Evolutionary conservation across 108 stramenopile genomes (phyloP), one percentile per base, ranked within the genome.

Genomic region (Ochromonas danica): DNA sequence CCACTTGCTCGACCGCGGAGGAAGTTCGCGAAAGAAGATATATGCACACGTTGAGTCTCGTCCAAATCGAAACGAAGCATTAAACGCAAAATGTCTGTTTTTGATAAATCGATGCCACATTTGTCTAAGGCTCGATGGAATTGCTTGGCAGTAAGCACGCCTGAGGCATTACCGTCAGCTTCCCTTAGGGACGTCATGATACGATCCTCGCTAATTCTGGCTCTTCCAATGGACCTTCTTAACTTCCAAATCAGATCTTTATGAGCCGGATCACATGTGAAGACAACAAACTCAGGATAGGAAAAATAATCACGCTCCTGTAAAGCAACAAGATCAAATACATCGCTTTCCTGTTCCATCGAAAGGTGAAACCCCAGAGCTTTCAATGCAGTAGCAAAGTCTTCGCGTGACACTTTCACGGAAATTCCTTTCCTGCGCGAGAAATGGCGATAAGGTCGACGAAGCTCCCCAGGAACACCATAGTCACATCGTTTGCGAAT

Each of bases 61-160:
- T 75, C 72, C 43, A 27, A 6, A 75, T 75, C 72, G 38, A 75
- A 75, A 6, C 72, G 72, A 3, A 75, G n/a, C 72, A 75, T 27
- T 25, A 75, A 33, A 14, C 72, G 72, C 36, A 42, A 30, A 10
- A 36, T 25, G 41, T 75, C 72, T 6, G 3, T 57, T 3, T 27
- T 10, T 41, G 72, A 75, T 41, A 75, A 41, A 33, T 36, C 72
- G 38, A 75, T 27, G 38, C 27, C 6, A 33, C 25, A 75, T 57
- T 27, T 10, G 17, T 75, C 31, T 6, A 75, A 10, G 6, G 31
- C 72, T 75, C 38, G 6, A 3, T 27, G 3, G 31, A 75, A 75
- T 75, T 75, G 72, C 72, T 75, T 75, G 3, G 41, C 36, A 10
- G 72, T 75, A 10, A 75, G 14, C 40, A 27, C 3, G 22, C 40